These are phyloP conservation scores for Turnera subulata DNA, from an alignment of 345 rosid genomes.

Conservation along the genomic window DNA sequence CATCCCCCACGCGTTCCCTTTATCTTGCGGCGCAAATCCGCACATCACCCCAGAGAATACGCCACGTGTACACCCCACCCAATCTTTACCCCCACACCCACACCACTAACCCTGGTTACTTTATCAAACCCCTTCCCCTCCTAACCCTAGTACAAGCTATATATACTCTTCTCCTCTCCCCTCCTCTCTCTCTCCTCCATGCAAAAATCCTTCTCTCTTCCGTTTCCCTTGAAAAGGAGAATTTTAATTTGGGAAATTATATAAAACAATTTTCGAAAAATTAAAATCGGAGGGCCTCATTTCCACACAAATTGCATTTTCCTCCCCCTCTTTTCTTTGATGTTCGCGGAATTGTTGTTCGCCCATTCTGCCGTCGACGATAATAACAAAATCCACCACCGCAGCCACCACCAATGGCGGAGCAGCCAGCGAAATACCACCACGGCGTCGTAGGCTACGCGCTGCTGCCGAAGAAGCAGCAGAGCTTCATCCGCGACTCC, in stretches of 20 bases:
- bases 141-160: constrained; percentile 25
- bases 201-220: not conserved
- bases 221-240: not conserved
- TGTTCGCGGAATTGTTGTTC: not conserved
- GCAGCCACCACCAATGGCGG: constrained; percentile 33
- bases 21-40: constrained; percentile 16
- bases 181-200: not conserved
- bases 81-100: too few species aligned
- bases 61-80: constrained; percentile 16
- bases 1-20: not conserved
- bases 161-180: constrained; percentile 1
- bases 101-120: constrained; percentile 11
- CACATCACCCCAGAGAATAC: not conserved
- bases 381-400: too few species aligned
- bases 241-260: not conserved
- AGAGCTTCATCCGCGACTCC: constrained; percentile 47
- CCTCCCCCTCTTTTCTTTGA: not conserved
- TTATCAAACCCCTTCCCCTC: not conserved
- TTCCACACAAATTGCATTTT: not conserved
- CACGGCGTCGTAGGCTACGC: constrained; percentile 52
- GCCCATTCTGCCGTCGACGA: too few species aligned
- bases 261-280: not conserved
- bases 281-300: not conserved
- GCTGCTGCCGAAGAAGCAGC: constrained; percentile 43
- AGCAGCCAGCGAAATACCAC: not conserved